Evolutionary conservation across 352 stramenopile genomes (phyloP), one percentile per base, ranked within the genome.

Genomic region (Aphanomyces euteiches): DNA sequence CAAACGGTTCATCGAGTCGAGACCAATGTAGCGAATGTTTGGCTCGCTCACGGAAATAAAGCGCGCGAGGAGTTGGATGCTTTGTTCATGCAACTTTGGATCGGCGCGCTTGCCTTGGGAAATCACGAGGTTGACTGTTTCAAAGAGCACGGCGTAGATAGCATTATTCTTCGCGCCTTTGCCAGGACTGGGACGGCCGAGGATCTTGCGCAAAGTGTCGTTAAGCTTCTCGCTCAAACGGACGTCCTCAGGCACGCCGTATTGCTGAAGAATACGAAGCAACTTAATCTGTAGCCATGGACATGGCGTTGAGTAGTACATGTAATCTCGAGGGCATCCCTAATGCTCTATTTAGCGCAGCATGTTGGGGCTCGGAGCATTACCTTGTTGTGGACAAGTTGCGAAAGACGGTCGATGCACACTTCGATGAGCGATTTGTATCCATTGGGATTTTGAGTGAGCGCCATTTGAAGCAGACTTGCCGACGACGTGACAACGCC

Each of bases 1-100:
- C 50, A 99, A 84, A 40, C 96, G 90, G 53, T 96, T 96, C 95
- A 99, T 98, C 0, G 92, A 97, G 72, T 98, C 90, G 7, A 99
- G 80, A 4, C 95, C 96, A 53, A 99, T 91, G 82, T 99, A 99
- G 43, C 96, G 91, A 79, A 98, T 99, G 78, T 99, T 99, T 41
- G 90, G 84, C 74, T 97, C 95, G n/a, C 93, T 89, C n/a, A 99
- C 90, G 5, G 90, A 93, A 74, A 99, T 98, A 77, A 99, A 99
- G 67, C 96, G 91, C 66, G 93, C 96, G 40, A 99, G 80, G 28
- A 98, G 78, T 45, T 90, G 87, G 73, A 99, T 96, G 15, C 92
- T 93, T 63, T 93, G 88, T 17, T 97, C 85, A 57, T 90, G 80
- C 43, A 99, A 77, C 69, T 95, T 89, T 36, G 81, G 75, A 53